phyloP scores from a whole-genome alignment of 2,329 filamentous ascomycete species.

The Cladosporium sp. region DNA sequence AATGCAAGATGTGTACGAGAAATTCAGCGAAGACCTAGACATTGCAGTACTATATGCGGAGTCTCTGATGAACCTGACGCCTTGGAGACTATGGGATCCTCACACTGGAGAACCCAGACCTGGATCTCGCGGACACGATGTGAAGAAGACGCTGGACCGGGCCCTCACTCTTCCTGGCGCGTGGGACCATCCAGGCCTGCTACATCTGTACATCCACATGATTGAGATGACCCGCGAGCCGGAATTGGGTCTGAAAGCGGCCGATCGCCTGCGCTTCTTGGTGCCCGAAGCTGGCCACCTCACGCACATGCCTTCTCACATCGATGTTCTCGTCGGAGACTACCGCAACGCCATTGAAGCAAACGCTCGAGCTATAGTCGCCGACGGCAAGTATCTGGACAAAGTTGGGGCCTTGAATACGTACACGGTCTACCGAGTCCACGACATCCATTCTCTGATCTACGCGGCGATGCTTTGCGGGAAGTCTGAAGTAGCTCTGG shows the following conservation, averaged over 20 bases:
- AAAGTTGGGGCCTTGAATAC: conserved; percentile 66
- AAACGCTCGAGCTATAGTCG: conserved; percentile 66
- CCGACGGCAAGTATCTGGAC: conserved; percentile 67
- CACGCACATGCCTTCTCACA: conserved; percentile 75
- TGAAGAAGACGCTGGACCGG: conserved; percentile 60
- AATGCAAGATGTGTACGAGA: conserved; percentile 58
- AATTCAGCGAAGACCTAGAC: conserved; percentile 61
- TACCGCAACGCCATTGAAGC: conserved; percentile 67
- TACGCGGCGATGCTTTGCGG: conserved; percentile 80
- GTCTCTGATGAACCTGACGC: conserved; percentile 65
- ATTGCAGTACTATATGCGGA: conserved; percentile 66
- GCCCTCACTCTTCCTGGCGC: conserved; percentile 56
- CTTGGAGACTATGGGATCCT: conserved; percentile 67
- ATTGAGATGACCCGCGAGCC: conserved; percentile 74
- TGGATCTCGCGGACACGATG: conserved; percentile 60
- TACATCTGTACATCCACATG: conserved; percentile 76
- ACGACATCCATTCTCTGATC: conserved; percentile 74
- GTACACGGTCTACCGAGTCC: conserved; percentile 74
- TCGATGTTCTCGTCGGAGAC: conserved; percentile 73
- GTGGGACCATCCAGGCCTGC: conserved; percentile 65
- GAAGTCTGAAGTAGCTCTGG: conserved; percentile 62
- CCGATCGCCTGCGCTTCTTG: conserved; percentile 64
- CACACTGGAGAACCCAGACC: conserved; percentile 58
- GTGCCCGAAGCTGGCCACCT: conserved; percentile 72
- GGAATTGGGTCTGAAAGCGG: conserved; percentile 62